A percentile compares a stretch with the other conserved stretches of the same genome.
Evolutionary conservation across 1,139 yeast genomes (phyloP).

Genomic region (Suhomyces taliae): DNA sequence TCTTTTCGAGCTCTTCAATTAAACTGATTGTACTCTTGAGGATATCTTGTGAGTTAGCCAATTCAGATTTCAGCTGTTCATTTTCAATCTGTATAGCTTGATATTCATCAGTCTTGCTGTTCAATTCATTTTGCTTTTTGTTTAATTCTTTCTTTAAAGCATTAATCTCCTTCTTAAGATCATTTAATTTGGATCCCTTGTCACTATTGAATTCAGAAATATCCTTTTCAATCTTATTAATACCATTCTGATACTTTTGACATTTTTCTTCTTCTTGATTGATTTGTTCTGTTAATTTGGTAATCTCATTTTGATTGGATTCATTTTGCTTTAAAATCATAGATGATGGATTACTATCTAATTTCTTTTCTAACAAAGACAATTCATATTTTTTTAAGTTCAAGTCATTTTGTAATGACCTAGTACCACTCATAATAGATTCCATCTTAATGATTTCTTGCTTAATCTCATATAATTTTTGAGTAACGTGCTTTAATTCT

Average conservation of each 20-base stretch:
- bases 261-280: slow-evolving; percentile 29
- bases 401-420: slow-evolving; percentile 61
- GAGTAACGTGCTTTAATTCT: slow-evolving; percentile 38
- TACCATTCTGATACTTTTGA: slow-evolving; percentile 37
- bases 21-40: slow-evolving; percentile 31
- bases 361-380: slow-evolving; percentile 57
- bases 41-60: slow-evolving; percentile 46
- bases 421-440: slow-evolving; percentile 51
- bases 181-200: slow-evolving; percentile 76
- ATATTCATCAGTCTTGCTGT: slow-evolving; percentile 50
- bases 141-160: slow-evolving; percentile 37
- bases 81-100: slow-evolving; percentile 69
- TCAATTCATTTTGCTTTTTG: slow-evolving; percentile 44
- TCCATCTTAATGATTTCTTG: slow-evolving; percentile 47
- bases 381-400: slow-evolving; percentile 70
- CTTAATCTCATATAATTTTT: slow-evolving; percentile 42
- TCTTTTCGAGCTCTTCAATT: slow-evolving; percentile 41
- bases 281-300: slow-evolving; percentile 41
- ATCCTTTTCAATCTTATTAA: slow-evolving; percentile 66
- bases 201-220: slow-evolving; percentile 79
- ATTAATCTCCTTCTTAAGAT: slow-evolving; percentile 59
- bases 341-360: slow-evolving; percentile 62
- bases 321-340: slow-evolving; percentile 52
- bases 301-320: slow-evolving; percentile 51
- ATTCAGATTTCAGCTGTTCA: slow-evolving; percentile 67